Base-by-base conservation (phyloP, 805 yeast genomes). In the Ogataea polymorpha region DNA sequence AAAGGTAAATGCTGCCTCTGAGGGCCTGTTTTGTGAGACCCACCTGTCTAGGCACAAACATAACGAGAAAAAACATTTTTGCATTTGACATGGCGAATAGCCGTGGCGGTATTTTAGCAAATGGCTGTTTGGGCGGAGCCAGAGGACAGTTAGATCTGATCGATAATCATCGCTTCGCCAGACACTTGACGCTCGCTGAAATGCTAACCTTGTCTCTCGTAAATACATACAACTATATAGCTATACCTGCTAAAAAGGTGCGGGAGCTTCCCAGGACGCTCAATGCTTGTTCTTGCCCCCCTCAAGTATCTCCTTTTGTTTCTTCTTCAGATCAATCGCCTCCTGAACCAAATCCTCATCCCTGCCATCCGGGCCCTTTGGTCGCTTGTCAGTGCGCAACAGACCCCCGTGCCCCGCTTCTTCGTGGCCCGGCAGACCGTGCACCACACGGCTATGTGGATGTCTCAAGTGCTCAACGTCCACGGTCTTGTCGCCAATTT, bases 11-110 rank as follows among this genome's bases (percentile, higher is more conserved):
- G 31, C 30, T 21, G 6, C 35, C 26, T n/a, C 51, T 32, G n/a
- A 39, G 29, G 2, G 37, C 40, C 41, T 47, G 51, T 37, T 41
- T 45, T 10, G 49, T 47, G 17, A 47, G 37, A 4, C 51, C 45
- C 18, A 45, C 23, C 17, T 26, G 37, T 41, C 39, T 30, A 16
- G 44, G 20, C 12, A 37, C n/a, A 8, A 18, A 15, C 39, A 25
- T 36, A 24, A 30, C 17, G 30, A 30, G 9, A 37, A 27, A 13
- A 23, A 37, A 23, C n/a, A 24, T 20, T 20, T 20, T 20, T 20
- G 9, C 9, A 20, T 20, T 20, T 20, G 9, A 20, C 21, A 20
- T 10, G 9, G 21, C 21, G 2, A 20, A 20, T 9, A 3, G 21
- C 7, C 7, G 21, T 20, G 9, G 21, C 7, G 21, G 21, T 20